These are phyloP conservation scores for Melaleuca alternifolia DNA, from an alignment of 345 rosid genomes.

Conservation along the genomic window DNA sequence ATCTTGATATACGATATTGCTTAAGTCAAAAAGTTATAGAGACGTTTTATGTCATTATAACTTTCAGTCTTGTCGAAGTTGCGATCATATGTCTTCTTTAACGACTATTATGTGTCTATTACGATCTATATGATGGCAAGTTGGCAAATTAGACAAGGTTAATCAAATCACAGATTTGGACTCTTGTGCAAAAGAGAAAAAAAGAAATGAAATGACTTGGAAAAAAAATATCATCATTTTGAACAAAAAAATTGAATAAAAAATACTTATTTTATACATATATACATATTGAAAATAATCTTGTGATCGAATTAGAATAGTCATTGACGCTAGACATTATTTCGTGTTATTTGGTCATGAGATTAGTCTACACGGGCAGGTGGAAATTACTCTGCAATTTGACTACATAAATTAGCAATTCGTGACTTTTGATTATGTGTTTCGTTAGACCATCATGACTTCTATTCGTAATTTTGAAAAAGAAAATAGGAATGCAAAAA, in stretches of 20 bases:
- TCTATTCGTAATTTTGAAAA: background rate
- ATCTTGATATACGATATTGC: no score
- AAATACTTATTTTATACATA: no score
- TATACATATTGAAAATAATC: no score
- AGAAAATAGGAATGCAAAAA: background rate
- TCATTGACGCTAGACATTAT: background rate
- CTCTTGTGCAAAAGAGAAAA: background rate
- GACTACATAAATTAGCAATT: background rate
- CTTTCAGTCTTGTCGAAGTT: no score
- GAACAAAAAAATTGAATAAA: background rate
- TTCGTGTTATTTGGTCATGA: background rate
- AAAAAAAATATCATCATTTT: background rate
- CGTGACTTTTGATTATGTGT: background rate
- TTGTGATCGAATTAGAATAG: background rate
- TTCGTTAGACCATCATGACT: background rate
- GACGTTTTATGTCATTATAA: no score
- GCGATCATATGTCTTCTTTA: background rate
- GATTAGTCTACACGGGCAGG: background rate
- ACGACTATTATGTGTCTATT: background rate
- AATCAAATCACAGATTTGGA: background rate
- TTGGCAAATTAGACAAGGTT: background rate
- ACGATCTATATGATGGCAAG: background rate
- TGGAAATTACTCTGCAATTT: background rate
- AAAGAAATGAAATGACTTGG: background rate
- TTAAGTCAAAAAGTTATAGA: no score